A percentile compares a stretch with the other conserved stretches of the same genome.
These are phyloP conservation scores for Castanea sativa DNA, from an alignment of 306 rosid genomes.

Conservation along the genomic window DNA sequence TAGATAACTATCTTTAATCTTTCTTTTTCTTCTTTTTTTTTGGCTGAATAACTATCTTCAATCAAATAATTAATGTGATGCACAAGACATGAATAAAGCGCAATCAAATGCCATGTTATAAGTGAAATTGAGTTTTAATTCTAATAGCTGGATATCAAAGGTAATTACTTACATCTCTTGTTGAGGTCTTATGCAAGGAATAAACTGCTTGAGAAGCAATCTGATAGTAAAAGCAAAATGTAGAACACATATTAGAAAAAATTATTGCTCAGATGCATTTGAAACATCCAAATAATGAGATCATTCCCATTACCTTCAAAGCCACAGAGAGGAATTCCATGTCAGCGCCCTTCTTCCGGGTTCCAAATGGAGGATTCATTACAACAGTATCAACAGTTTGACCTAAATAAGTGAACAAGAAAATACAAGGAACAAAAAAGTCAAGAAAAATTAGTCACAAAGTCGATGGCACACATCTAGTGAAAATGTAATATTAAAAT, in stretches of 20 bases:
- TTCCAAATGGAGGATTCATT: slow-evolving; percentile 97
- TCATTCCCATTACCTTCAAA: slow-evolving; percentile 55
- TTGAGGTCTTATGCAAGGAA: slow-evolving; percentile 86
- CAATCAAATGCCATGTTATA: not conserved
- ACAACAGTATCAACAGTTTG: slow-evolving; percentile 75
- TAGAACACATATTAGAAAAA: slow-evolving; percentile 14
- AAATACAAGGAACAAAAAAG: slow-evolving; percentile 8
- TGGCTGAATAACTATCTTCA: not conserved
- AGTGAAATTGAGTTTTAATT: not conserved
- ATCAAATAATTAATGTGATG: not conserved
- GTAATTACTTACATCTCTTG: slow-evolving; percentile 74
- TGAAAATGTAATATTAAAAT: not conserved
- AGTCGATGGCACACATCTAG: not conserved
- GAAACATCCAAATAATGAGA: not conserved
- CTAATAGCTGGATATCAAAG: slow-evolving; percentile 19
- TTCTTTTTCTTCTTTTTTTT: too few species aligned
- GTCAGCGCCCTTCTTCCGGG: slow-evolving; percentile 82
- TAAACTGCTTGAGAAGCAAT: slow-evolving; percentile 88
- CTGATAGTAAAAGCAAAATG: slow-evolving; percentile 39
- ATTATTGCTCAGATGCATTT: slow-evolving; percentile 5
- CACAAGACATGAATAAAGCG: not conserved
- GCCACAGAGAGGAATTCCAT: slow-evolving; percentile 76
- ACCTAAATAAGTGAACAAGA: slow-evolving; percentile 42
- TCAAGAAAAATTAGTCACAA: slow-evolving; percentile 5
- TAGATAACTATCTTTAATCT: not conserved